Conservation (phyloP, 2,329 filamentous ascomycete genomes). For the Botrytis paeoniae region DNA sequence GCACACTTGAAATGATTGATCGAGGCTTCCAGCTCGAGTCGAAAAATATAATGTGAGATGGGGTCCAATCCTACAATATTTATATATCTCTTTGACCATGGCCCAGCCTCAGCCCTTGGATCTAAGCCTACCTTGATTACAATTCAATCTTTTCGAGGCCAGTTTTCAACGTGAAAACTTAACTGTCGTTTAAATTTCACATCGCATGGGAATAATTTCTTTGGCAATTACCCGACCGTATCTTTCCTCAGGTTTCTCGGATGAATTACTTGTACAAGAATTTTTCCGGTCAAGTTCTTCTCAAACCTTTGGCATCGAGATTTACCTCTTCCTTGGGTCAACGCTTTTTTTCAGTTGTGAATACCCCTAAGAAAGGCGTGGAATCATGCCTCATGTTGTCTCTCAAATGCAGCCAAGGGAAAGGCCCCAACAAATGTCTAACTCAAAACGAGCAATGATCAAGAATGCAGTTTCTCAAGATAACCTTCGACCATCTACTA, state of each 20-base stretch:
- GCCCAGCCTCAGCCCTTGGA: constrained; percentile 3
- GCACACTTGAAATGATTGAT: not conserved
- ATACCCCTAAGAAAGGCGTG: not conserved
- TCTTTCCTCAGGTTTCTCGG: not conserved
- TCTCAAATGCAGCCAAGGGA: constrained; percentile 16
- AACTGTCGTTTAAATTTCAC: not conserved
- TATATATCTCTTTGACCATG: constrained; percentile 13
- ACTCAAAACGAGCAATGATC: not conserved
- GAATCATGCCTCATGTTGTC: constrained; percentile 17
- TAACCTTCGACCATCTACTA: not conserved
- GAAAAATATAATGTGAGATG: constrained; percentile 9
- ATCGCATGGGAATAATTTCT: not conserved
- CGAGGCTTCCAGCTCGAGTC: constrained; percentile 15
- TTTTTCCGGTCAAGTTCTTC: not conserved
- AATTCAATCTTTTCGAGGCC: not conserved
- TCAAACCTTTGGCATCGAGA: not conserved
- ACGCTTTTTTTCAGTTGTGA: not conserved
- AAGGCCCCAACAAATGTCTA: not conserved
- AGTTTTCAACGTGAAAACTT: not conserved
- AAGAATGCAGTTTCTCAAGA: not conserved
- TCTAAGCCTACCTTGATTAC: constrained; percentile 10
- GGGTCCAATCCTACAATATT: constrained; percentile 19
- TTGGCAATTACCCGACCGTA: not conserved
- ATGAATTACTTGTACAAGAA: not conserved
- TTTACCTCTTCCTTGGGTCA: not conserved